Conservation (phyloP, 768 basidiomycete species). For the Cystobasidium tubakii region DNA sequence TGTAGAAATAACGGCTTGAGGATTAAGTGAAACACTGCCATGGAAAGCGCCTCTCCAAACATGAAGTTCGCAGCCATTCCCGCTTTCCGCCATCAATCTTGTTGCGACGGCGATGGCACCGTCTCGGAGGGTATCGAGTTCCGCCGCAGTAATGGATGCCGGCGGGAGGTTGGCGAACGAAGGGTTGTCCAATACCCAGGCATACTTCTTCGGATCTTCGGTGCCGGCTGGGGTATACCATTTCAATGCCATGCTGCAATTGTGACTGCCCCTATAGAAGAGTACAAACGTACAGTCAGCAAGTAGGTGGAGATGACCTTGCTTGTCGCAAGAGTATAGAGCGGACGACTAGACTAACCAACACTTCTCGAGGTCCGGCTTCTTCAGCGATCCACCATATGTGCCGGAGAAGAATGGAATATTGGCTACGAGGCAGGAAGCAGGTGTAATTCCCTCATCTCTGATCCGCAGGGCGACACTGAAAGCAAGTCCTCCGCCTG, state of each 20-base stretch:
- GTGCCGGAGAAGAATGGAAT: constrained; percentile 9
- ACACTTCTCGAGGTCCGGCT: not conserved
- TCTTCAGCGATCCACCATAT: not conserved
- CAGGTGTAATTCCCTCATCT: not conserved
- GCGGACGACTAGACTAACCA: not conserved
- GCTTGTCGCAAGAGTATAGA: not conserved
- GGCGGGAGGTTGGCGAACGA: constrained; percentile 2
- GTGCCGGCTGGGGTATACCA: not conserved
- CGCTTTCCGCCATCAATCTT: not conserved
- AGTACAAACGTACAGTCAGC: too few species aligned
- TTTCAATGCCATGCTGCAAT: not conserved
- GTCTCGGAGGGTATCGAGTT: not conserved
- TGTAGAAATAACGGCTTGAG: not conserved
- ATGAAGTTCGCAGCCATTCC: not conserved
- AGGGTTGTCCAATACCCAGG: not conserved
- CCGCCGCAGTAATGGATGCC: not conserved
- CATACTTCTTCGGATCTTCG: constrained; percentile 6
- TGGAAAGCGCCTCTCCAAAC: constrained; percentile 20
- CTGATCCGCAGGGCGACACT: not conserved
- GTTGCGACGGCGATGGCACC: not conserved
- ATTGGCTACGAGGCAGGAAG: not conserved
- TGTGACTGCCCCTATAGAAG: constrained; percentile 6
- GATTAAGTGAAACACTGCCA: constrained; percentile 2
- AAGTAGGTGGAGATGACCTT: too few species aligned
- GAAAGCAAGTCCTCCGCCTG: constrained; percentile 11